Evolutionary conservation across 2,329 filamentous ascomycete genomes (phyloP), one percentile per base, ranked within the genome.

Genomic region (Phyllosticta citribraziliensis): DNA sequence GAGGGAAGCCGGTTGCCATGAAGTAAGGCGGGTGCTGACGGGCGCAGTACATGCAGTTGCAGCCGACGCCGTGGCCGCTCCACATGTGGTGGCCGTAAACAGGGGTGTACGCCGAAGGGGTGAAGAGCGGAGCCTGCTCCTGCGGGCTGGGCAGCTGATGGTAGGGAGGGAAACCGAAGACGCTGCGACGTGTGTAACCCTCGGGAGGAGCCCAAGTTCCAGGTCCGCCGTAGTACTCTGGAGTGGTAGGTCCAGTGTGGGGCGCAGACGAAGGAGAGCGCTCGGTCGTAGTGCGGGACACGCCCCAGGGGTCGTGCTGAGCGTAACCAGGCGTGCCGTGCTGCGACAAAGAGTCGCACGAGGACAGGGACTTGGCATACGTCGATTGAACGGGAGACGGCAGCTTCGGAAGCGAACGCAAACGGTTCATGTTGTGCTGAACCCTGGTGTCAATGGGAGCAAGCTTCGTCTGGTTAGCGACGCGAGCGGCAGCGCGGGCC

Each of bases 381-480:
- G 56, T 25, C 35, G 50, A 54, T 40, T 61, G 59, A 25, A 62
- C 51, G 12, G 60, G 60, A 3, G 60, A 62, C 27, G 55, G 60
- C 19, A 62, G 55, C 60, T 58, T 57, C 19, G 52, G 52, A 25
- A 61, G 52, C 59, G 59, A 61, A 50, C 59, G 59, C 19, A 61
- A 40, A 47, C 54, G 58, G 27, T 35, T 56, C 27, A 61, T 40
- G 52, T 55, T 57, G 62, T 83, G 79, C 64, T 83, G 76, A 61
- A 87, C 75, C 65, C 82, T 85, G 58, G 86, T 88, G 67, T 88
- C 83, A 64, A 89, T 82, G 33, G 85, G 83, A 57, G 82, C 81
- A 66, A 87, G 74, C 68, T 79, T 79, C 65, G 65, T 70, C 59
- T 65, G 63, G 12, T 76, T 72, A 27, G 69, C 69, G 35, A 68